These are phyloP conservation scores for Agroathelia rolfsii DNA, from an alignment of 1,284 basidiomycete species.

Conservation along the genomic window DNA sequence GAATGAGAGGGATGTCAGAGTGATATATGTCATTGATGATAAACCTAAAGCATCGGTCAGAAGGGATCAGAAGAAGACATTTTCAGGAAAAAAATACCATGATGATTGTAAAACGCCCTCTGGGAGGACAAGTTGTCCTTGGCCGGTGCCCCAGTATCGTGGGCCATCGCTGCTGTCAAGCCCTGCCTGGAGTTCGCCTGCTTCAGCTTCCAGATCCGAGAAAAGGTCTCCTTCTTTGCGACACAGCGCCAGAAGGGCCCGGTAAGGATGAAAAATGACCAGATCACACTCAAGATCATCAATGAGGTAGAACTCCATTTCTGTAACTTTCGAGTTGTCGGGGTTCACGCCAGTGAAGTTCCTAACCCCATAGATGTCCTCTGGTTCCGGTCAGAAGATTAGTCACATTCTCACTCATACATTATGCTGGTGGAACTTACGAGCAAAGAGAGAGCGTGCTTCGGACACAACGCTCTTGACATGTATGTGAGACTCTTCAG, in stretches of 20 bases:
- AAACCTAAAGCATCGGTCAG: conserved; percentile 48
- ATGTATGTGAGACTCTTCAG: conserved; percentile 91
- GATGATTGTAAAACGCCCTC: conserved; percentile 66
- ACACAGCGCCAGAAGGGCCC: conserved; percentile 72
- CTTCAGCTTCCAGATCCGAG: conserved; percentile 39
- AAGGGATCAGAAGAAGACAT: not conserved
- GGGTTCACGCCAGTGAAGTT: conserved; percentile 73
- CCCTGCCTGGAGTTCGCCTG: conserved; percentile 52
- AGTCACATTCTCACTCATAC: conserved; percentile 3
- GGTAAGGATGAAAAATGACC: conserved; percentile 90
- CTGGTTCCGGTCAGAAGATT: conserved; percentile 17
- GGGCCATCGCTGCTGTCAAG: conserved; percentile 46
- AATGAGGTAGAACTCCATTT: conserved; percentile 98
- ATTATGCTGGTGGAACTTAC: conserved; percentile 49
- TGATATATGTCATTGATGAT: conserved; percentile 95
- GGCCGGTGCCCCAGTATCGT: conserved; percentile 68
- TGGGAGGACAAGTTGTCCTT: conserved; percentile 54
- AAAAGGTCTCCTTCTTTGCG: conserved; percentile 41
- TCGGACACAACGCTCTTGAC: conserved; percentile 90
- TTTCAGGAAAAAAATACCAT: conserved; percentile 48
- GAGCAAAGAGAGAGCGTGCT: conserved; percentile 68
- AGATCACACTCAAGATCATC: conserved; percentile 96
- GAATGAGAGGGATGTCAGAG: conserved; percentile 80
- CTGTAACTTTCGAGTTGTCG: conserved; percentile 87
- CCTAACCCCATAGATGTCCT: conserved; percentile 60